Evolutionary conservation across 805 yeast genomes (phyloP), one percentile per base, ranked within the genome.

Genomic region (Metschnikowia lachancei): DNA sequence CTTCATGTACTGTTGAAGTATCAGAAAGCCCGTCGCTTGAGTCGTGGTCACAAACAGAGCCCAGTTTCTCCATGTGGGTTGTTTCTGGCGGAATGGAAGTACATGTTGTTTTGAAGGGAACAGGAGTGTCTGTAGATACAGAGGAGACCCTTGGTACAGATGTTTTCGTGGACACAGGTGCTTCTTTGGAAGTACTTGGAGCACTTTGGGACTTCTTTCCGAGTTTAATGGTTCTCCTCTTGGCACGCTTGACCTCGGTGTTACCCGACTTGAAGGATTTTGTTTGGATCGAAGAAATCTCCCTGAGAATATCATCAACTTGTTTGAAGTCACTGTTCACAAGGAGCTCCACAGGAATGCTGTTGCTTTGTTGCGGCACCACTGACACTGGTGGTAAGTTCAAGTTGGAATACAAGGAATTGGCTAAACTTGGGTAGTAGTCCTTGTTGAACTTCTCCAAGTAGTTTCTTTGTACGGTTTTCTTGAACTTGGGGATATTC

Each of bases 391-490:
- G 65, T 14, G 65, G 54, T 39, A 70, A 51, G 43, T 66, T 69
- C 47, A 72, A 56, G 45, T 65, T 69, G 17, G 66, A 60, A 47
- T 64, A 65, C 44, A 71, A 58, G 16, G 72, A 62, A 42, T 66
- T 65, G 49, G 65, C 56, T 56, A 72, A 65, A 42, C 60, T 69
- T 5, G 76, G 76, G 16, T 50, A 55, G 11, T 61, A 55, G 54
- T 61, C 69, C 62, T 66, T 75, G 66, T 55, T 69, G 50, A 62
- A 61, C 43, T 61, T 71, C 41, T 62, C 80, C 63, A 66, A 70
- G 64, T 71, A 67, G 19, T 83, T 77, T 50, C 89, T 69, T 55
- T 80, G 83, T 16, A 83, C 74, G 2, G 81, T 75, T 50, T 78
- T 80, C 22, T 72, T 74, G 51, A 85, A 76, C 28, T 72, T 68